Evolutionary conservation across 495 filamentous ascomycete species (phyloP), one percentile per base, ranked within the genome.

Genomic region (Trichodelitschia bisporula): DNA sequence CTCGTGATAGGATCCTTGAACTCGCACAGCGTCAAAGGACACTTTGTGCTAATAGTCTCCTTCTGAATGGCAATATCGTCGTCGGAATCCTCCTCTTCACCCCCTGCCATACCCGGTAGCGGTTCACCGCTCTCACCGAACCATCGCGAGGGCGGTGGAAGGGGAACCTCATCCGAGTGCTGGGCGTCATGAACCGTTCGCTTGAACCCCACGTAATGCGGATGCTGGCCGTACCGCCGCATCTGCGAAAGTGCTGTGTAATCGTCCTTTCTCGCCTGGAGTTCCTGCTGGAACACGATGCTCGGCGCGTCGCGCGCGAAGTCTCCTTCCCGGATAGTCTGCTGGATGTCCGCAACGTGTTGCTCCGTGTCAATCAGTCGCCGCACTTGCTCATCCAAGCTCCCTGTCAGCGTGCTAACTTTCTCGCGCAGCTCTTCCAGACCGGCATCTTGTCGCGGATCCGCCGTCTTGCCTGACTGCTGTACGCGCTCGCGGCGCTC

Each of bases 21-120:
- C n/a, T 58, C 45, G 21, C 59, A 57, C 25, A 90, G 57, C 1
- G 82, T 83, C n/a, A 92, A 43, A 0, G 78, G 78, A 41, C 82
- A 91, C 43, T 69, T 74, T 29, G 78, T 60, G 35, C 67, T 74
- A 37, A 73, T 58, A 12, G 59, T 62, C 39, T 72, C 74, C 31
- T 68, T 54, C 33, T 65, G 58, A 27, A 91, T 67, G 4, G 68
- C 64, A 29, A 92, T 54, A 18, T 92, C 80, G 15, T 86, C 77
- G 27, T 77, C 72, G 10, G 56, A 57, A 2, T 59, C 43, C 8
- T 49, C 46, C 3, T 36, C 47, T 6, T 39, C 56, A 0, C 50
- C 59, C 0, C 32, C 32, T 2, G 47, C 49, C 33, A 52, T 30
- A n/a, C 51, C 51, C 0, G 38, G 51, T 6, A 31, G 43, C 25